Base-by-base conservation (phyloP, 2,329 filamentous ascomycete species). In the Cryphonectria japonica region DNA sequence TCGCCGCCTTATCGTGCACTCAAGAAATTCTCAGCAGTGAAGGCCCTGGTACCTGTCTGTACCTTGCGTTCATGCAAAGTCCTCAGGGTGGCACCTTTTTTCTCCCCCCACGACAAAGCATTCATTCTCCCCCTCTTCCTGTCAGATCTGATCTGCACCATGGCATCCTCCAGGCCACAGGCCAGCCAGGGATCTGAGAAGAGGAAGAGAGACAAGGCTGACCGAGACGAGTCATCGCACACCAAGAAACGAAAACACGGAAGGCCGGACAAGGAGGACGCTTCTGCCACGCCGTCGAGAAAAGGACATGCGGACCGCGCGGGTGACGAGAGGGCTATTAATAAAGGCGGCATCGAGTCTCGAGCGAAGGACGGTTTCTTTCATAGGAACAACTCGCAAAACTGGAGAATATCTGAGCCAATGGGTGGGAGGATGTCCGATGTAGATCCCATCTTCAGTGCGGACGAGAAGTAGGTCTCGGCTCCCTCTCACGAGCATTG, bases 381-480 rank as follows among this genome's bases (percentile, higher is more conserved):
- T 26, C 39, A 65, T 22, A 19, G 63, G 16, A 69, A 61, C 59
- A 66, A 41, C 34, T 60, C 69, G 19, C 71, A 67, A 37, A 73
- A 65, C 52, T 92, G 90, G 90, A 86, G 83, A 75, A 79, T 92
- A 34, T 91, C 89, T 4, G 86, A 87, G 74, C 87, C 90, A 16
- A 87, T 91, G 84, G 90, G 89, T 68, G 90, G 90, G 34, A 83
- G 88, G 72, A 91, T 92, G 82, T 81, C 89, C 64, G 85, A 91
- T 76, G 86, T 91, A 71, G 89, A 92, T 73, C 88, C 89, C 1
- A 85, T 91, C 60, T 84, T 92, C 74, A 87, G 87, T 3, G 78
- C 79, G 1, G 87, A 91, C 77, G 89, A 92, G 78, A 85, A 85
- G 88, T 91, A 81, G 78, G 86, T 77, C 71, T 52, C 64, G 13